A percentile compares a stretch with the other conserved stretches of the same genome.
Evolutionary conservation across 495 filamentous ascomycete species (phyloP).

Genomic region (Lophiotrema nucula): DNA sequence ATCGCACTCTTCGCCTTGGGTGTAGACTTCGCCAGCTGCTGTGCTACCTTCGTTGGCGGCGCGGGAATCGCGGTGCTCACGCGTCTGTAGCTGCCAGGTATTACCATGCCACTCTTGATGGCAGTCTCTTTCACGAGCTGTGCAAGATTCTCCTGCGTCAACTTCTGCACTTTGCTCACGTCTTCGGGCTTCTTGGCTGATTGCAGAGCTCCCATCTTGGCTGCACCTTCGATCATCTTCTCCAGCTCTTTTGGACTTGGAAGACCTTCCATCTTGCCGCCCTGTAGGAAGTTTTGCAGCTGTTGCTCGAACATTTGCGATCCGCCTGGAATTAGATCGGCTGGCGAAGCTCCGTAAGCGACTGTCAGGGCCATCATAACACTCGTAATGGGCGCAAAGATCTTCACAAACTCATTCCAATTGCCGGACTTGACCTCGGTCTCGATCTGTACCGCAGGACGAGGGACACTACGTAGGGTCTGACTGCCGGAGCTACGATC

Average conservation of each 20-base stretch:
- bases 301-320: conserved; percentile 27
- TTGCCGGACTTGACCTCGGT: conserved; percentile 43
- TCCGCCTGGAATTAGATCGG: conserved; percentile 29
- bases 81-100: conserved; percentile 14
- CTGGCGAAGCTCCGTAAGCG: conserved; percentile 34
- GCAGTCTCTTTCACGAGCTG: conserved; percentile 32
- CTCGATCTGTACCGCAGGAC: conserved; percentile 28
- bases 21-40: background rate
- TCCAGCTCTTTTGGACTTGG: conserved; percentile 30
- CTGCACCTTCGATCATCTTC: conserved; percentile 30
- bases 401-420: conserved; percentile 44
- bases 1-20: conserved; percentile 21
- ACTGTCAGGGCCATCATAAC: conserved; percentile 36
- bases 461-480: conserved; percentile 23
- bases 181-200: conserved; percentile 1
- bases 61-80: conserved; percentile 16
- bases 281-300: conserved; percentile 21
- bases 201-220: conserved; percentile 21
- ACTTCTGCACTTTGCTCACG: conserved; percentile 19
- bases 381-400: conserved; percentile 44
- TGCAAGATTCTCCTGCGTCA: conserved; percentile 33
- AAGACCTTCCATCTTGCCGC: conserved; percentile 26
- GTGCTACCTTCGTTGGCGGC: background rate
- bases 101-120: conserved; percentile 30
- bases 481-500: conserved; percentile 21